phyloP scores from a whole-genome alignment of 371 early-diverging fungal genomes.

The Cokeromyces recurvatus region DNA sequence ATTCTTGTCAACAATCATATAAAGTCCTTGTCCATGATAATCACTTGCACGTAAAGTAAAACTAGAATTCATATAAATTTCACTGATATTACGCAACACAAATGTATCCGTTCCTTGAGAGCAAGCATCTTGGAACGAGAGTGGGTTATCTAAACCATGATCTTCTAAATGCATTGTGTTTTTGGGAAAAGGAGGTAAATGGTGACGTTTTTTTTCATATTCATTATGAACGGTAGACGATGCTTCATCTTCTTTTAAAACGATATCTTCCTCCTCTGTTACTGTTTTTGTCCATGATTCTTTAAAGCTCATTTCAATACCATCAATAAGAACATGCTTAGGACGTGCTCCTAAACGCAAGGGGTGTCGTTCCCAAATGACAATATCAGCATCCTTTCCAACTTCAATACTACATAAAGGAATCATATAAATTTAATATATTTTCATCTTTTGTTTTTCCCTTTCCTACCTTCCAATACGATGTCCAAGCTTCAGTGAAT shows the following conservation, averaged over 20 bases:
- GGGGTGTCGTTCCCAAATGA: constrained; percentile 71
- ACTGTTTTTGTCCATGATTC: constrained; percentile 29
- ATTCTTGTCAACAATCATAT: constrained; percentile 50
- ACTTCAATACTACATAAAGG: constrained; percentile 38
- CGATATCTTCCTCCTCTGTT: constrained; percentile 8
- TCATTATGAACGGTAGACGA: no score
- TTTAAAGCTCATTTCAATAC: constrained; percentile 49
- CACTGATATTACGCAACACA: constrained; percentile 47
- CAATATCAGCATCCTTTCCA: constrained; percentile 82
- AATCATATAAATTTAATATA: neutral
- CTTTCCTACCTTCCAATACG: constrained; percentile 56
- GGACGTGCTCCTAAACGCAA: constrained; percentile 76
- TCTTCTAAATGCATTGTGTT: constrained; percentile 38
- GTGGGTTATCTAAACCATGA: constrained; percentile 32
- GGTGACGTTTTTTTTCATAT: no score
- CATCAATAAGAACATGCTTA: constrained; percentile 73
- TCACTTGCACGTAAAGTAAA: constrained; percentile 5
- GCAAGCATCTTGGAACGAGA: constrained; percentile 26
- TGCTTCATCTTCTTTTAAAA: neutral
- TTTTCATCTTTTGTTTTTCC: neutral
- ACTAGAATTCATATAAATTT: constrained; percentile 31
- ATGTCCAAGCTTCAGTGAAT: constrained; percentile 62
- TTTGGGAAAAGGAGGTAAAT: constrained; percentile 23
- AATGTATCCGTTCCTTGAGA: constrained; percentile 22
- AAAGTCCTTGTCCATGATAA: constrained; percentile 11